A percentile compares a stretch with the other conserved stretches of the same genome.
Conservation (phyloP, 495 filamentous ascomycete species). For the Aspergillus kassunensis region DNA sequence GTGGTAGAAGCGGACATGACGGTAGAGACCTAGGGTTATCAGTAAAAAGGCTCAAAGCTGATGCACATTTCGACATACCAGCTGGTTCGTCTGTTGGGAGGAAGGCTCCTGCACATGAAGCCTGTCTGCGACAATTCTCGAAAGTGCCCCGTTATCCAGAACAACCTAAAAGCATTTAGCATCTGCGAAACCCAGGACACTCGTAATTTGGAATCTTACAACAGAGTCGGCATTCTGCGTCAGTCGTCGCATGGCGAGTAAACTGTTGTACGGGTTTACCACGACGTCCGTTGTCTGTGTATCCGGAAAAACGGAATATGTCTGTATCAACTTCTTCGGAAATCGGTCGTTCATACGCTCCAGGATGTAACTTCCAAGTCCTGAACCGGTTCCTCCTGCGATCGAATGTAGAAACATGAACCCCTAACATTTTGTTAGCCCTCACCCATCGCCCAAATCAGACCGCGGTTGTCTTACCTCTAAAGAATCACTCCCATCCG, state of each 20-base stretch:
- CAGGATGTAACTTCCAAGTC: slow-evolving; percentile 89
- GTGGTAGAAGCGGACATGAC: slow-evolving; percentile 99
- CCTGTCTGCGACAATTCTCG: slow-evolving; percentile 88
- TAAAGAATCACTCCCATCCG: slow-evolving; percentile 93
- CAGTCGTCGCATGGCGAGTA: slow-evolving; percentile 84
- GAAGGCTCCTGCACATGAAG: slow-evolving; percentile 92
- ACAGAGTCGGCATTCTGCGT: slow-evolving; percentile 97
- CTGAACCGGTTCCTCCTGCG: slow-evolving; percentile 93
- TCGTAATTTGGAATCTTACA: slow-evolving; percentile 36
- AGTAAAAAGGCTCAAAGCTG: not conserved
- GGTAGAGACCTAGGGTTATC: slow-evolving; percentile 62
- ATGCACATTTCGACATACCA: slow-evolving; percentile 46
- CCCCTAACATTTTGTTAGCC: slow-evolving; percentile 47
- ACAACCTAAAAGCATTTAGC: slow-evolving; percentile 57
- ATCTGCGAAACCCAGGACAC: not conserved
- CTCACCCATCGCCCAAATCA: not conserved
- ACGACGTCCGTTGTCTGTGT: slow-evolving; percentile 86
- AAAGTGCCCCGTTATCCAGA: slow-evolving; percentile 90
- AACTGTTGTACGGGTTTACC: slow-evolving; percentile 96
- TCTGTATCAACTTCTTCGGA: slow-evolving; percentile 98
- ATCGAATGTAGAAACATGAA: slow-evolving; percentile 99
- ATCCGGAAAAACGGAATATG: slow-evolving; percentile 97
- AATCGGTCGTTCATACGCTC: slow-evolving; percentile 96
- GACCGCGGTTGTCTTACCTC: slow-evolving; percentile 54
- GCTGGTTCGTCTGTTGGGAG: slow-evolving; percentile 94